These are phyloP conservation scores for Globisporangium okanoganense DNA, from an alignment of 352 stramenopile species.

Conservation along the genomic window DNA sequence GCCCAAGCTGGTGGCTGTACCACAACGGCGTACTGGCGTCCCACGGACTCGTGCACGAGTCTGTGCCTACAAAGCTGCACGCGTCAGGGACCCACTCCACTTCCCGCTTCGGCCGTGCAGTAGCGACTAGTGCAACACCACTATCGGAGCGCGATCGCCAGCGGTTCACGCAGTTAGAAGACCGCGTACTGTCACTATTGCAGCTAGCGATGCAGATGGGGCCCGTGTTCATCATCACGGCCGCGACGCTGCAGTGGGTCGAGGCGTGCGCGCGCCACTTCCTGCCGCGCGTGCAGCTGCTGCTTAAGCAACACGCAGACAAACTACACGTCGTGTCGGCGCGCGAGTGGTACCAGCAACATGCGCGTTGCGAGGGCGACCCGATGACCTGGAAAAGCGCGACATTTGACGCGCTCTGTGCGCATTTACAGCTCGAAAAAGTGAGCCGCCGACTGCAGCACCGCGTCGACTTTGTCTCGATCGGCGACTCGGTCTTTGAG, in stretches of 20 bases:
- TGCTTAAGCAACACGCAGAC: constrained; percentile 30
- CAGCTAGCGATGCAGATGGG: constrained; percentile 33
- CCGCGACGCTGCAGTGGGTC: constrained; percentile 50
- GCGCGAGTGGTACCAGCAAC: constrained; percentile 50
- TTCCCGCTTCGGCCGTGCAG: not conserved
- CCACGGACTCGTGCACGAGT: constrained; percentile 34
- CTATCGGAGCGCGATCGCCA: constrained; percentile 19
- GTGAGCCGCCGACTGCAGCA: constrained; percentile 23
- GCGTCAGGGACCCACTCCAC: not conserved
- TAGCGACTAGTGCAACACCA: not conserved
- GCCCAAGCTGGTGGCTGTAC: constrained; percentile 55
- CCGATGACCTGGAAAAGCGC: constrained; percentile 50
- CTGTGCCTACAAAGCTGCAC: not conserved
- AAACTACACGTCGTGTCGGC: constrained; percentile 52
- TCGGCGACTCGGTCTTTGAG: constrained; percentile 52
- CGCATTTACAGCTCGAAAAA: constrained; percentile 41
- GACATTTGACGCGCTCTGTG: constrained; percentile 46
- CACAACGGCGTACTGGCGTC: constrained; percentile 35
- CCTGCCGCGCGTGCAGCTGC: constrained; percentile 36
- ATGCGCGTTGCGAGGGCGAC: constrained; percentile 27
- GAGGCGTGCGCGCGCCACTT: constrained; percentile 37
- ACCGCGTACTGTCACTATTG: constrained; percentile 36
- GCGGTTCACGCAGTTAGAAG: constrained; percentile 33
- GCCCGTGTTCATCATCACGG: constrained; percentile 65
- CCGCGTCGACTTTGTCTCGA: constrained; percentile 44